Conservation (phyloP, 75 land plant species). For the Cupressus sempervirens region DNA sequence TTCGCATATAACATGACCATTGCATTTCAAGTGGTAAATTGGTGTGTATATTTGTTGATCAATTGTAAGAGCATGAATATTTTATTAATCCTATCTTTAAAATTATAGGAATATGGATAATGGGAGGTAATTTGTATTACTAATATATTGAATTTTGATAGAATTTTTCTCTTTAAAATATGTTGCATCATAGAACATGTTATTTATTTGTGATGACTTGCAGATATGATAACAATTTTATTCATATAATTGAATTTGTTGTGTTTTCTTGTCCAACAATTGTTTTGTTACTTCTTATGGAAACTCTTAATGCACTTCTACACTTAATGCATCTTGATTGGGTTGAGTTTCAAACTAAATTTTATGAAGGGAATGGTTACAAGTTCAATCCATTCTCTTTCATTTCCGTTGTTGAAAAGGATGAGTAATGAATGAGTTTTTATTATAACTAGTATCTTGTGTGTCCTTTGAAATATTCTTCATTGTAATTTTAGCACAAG, state of each 20-base stretch:
- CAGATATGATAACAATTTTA: conserved; percentile 68
- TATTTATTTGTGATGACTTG: not conserved
- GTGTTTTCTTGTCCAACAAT: conserved; percentile 88
- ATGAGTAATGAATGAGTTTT: conserved; percentile 31
- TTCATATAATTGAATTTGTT: conserved; percentile 54
- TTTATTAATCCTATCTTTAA: not conserved
- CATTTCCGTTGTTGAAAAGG: conserved; percentile 58
- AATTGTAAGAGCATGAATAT: not conserved
- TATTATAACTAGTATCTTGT: not conserved
- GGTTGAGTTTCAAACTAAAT: conserved; percentile 88
- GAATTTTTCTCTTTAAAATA: not conserved
- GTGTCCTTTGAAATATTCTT: not conserved
- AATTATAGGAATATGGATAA: not conserved
- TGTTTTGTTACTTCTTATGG: conserved; percentile 84
- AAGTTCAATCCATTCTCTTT: conserved; percentile 88
- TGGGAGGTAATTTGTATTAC: not conserved
- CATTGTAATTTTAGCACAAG: conserved; percentile 10
- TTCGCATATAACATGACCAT: not conserved
- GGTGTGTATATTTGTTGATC: no score
- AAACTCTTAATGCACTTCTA: conserved; percentile 84
- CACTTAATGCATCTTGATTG: conserved; percentile 93
- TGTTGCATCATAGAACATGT: not conserved
- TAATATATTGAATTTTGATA: not conserved
- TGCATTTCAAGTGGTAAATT: not conserved
- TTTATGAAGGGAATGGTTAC: conserved; percentile 89